Conservation (phyloP, 768 basidiomycete genomes). For the Mycena vitilis region DNA sequence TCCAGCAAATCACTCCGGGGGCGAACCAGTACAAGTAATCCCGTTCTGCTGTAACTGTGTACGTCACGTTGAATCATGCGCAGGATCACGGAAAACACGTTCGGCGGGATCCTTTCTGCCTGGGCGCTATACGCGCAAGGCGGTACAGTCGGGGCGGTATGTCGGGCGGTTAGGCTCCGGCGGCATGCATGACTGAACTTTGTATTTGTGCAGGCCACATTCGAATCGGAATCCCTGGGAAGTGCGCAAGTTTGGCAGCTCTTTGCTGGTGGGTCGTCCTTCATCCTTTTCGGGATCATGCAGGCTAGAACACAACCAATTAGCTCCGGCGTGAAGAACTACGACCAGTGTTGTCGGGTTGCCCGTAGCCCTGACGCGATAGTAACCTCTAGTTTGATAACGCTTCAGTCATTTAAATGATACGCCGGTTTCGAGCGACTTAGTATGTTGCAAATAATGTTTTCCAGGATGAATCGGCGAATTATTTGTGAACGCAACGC, state of each 20-base stretch:
- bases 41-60: neutral
- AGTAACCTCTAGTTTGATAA: no score
- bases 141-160: conserved; percentile 5
- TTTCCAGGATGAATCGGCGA: no score
- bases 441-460: no score
- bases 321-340: no score
- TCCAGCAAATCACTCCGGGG: conserved; percentile 1
- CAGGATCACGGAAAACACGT: conserved; percentile 14
- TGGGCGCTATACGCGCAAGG: conserved; percentile 9
- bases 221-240: conserved; percentile 3
- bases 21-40: conserved; percentile 7
- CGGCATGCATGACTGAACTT: neutral
- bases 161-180: neutral
- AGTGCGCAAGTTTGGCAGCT: conserved; percentile 12
- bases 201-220: conserved; percentile 4
- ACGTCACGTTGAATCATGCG: neutral
- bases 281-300: neutral
- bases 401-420: no score
- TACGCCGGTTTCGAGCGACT: no score
- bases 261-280: neutral
- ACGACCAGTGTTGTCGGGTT: no score
- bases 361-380: no score
- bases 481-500: no score
- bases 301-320: neutral
- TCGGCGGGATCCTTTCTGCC: conserved; percentile 13